phyloP scores from a whole-genome alignment of 2,329 filamentous ascomycete genomes.

The Monosporascus sp. region DNA sequence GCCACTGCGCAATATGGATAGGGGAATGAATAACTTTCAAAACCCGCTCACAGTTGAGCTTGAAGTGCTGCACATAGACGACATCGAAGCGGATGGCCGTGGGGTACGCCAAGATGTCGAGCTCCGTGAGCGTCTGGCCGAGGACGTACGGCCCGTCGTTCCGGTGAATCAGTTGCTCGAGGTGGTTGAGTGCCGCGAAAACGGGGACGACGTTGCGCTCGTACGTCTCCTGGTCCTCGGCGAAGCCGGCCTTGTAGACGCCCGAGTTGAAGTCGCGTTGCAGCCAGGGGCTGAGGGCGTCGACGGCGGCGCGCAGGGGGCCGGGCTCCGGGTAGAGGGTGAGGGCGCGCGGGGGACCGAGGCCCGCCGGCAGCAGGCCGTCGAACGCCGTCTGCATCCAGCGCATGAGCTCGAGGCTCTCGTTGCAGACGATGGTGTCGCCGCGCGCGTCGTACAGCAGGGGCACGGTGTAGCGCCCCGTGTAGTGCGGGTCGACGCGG shows the following conservation, averaged over 20 bases:
- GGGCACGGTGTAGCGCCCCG: constrained; percentile 56
- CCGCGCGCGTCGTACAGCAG: constrained; percentile 57
- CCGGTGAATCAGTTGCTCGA: constrained; percentile 40
- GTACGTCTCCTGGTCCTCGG: constrained; percentile 48
- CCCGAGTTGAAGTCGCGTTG: constrained; percentile 51
- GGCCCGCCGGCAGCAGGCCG: constrained; percentile 34
- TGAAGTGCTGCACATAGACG: constrained; percentile 62
- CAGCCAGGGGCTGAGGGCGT: constrained; percentile 47
- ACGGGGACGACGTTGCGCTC: constrained; percentile 47
- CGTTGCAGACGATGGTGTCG: constrained; percentile 54
- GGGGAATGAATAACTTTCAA: too few relatives aligned
- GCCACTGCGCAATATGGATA: too few relatives aligned
- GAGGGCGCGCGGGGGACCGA: constrained; percentile 27
- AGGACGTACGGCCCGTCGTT: constrained; percentile 47
- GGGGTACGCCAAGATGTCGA: constrained; percentile 52
- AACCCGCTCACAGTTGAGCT: constrained; percentile 42
- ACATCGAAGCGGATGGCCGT: constrained; percentile 56
- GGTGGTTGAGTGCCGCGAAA: constrained; percentile 54
- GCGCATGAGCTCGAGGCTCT: constrained; percentile 51
- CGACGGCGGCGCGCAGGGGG: constrained; percentile 42
- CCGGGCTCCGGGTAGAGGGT: constrained; percentile 46
- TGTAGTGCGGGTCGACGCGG: constrained; percentile 52
- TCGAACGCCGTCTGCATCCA: constrained; percentile 54
- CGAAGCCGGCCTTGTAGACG: constrained; percentile 59
- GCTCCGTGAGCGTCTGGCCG: constrained; percentile 49